Percentiles rank a stretch among this genome's conserved stretches.
These are phyloP conservation scores for Populus euphratica DNA, from an alignment of 345 rosid species.

Conservation along the genomic window DNA sequence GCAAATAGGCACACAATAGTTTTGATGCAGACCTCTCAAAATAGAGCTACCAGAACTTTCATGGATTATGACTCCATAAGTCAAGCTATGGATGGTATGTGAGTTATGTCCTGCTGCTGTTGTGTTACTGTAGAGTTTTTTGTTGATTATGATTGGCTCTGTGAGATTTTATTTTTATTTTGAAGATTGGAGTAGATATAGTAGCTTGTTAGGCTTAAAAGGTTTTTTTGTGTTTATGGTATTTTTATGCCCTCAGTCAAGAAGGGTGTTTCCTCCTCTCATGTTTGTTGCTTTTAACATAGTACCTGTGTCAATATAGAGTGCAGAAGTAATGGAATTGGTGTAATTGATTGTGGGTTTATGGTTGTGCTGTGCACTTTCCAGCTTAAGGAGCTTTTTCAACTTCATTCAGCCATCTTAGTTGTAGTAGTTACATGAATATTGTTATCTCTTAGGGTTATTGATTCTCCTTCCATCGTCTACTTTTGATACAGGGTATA, in stretches of 20 bases:
- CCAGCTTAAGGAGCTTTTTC: too few species aligned
- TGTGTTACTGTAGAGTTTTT: neutral
- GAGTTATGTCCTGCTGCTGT: neutral
- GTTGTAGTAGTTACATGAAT: neutral
- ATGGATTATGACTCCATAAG: constrained; percentile 86
- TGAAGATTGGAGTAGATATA: neutral
- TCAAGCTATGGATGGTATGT: constrained; percentile 96
- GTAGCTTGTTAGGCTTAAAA: neutral
- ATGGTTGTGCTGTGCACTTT: neutral
- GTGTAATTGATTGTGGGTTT: neutral
- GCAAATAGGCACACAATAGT: constrained; percentile 91
- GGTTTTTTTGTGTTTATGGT: neutral
- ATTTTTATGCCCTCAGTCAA: neutral
- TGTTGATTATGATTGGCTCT: too few species aligned
- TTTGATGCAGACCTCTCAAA: constrained; percentile 77
- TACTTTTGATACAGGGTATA: neutral
- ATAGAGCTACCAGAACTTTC: constrained; percentile 80
- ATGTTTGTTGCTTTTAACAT: neutral
- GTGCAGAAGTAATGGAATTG: neutral
- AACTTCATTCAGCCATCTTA: too few species aligned
- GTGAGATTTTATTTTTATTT: neutral
- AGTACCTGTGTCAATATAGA: neutral
- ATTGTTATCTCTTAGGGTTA: neutral
- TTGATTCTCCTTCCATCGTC: neutral
- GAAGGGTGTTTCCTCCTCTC: neutral